These are phyloP conservation scores for Beverwykella pulmonaria DNA, from an alignment of 495 filamentous ascomycete species.

Conservation along the genomic window DNA sequence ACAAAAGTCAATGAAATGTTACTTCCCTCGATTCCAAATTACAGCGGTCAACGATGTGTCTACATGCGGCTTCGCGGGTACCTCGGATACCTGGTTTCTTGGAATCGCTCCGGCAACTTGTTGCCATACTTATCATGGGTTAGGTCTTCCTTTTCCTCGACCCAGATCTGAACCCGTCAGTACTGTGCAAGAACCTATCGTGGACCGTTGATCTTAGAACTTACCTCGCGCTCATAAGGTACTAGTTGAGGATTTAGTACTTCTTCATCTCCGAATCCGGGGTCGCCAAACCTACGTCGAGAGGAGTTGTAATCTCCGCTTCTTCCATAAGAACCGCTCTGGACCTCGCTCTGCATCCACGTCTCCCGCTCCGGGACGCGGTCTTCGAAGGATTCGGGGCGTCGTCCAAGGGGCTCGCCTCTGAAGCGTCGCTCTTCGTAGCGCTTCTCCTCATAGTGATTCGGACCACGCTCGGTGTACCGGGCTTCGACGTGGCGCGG, in stretches of 20 bases:
- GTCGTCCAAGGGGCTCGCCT: slow-evolving; percentile 7
- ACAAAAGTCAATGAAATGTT: background rate
- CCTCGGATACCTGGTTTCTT: slow-evolving; percentile 15
- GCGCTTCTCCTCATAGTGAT: slow-evolving; percentile 24
- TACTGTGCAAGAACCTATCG: background rate
- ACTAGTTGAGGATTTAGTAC: slow-evolving; percentile 28
- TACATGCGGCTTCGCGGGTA: slow-evolving; percentile 15
- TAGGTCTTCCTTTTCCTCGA: slow-evolving; percentile 29
- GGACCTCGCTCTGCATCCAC: slow-evolving; percentile 20
- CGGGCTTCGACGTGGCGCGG: slow-evolving; percentile 29
- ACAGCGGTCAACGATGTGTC: background rate
- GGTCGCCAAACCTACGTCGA: slow-evolving; percentile 13
- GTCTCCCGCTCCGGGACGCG: slow-evolving; percentile 28
- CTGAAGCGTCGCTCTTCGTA: slow-evolving; percentile 29
- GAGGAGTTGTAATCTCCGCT: slow-evolving; percentile 27
- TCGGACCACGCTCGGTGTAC: slow-evolving; percentile 23
- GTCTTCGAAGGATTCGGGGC: slow-evolving; percentile 27
- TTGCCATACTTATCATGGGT: slow-evolving; percentile 23
- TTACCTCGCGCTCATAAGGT: slow-evolving; percentile 20
- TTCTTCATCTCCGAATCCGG: slow-evolving; percentile 28
- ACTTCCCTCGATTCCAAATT: background rate
- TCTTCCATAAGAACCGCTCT: slow-evolving; percentile 10
- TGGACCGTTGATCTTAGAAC: background rate
- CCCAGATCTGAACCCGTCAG: slow-evolving; percentile 14
- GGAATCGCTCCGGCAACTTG: slow-evolving; percentile 5